Conservation (phyloP, 176 grass and related monocot genomes). For the Echinochloa phyllopogon region DNA sequence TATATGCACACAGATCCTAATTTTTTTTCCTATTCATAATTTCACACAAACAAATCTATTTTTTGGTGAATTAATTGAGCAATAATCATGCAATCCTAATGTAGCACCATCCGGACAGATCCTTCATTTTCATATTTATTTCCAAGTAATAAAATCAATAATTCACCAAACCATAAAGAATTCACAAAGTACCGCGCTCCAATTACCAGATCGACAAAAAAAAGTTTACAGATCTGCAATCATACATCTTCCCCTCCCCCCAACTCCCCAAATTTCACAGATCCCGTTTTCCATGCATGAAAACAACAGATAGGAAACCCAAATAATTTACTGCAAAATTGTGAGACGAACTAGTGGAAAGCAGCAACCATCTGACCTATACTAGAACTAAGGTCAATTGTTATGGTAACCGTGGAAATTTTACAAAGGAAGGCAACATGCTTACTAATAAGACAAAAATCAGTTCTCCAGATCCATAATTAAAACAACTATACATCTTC, state of each 20-base stretch:
- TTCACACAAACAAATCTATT: not conserved
- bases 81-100: not conserved
- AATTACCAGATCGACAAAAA: not conserved
- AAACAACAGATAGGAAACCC: not conserved
- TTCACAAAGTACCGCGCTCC: not conserved
- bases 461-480: conserved; percentile 1
- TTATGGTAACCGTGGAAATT: not conserved
- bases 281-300: conserved; percentile 1
- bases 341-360: not conserved
- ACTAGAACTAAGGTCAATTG: not conserved
- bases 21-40: not conserved
- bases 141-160: not conserved
- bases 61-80: not conserved
- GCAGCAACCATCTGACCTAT: not conserved
- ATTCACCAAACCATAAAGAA: not conserved
- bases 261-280: not conserved
- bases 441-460: not conserved
- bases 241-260: not conserved
- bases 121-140: conserved; percentile 15
- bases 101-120: not conserved
- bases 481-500: not conserved
- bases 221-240: not conserved
- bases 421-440: not conserved
- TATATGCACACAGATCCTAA: not conserved
- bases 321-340: not conserved